Evolutionary conservation across 2,329 filamentous ascomycete genomes (phyloP), one percentile per base, ranked within the genome.

Genomic region (Colletotrichum sp.): DNA sequence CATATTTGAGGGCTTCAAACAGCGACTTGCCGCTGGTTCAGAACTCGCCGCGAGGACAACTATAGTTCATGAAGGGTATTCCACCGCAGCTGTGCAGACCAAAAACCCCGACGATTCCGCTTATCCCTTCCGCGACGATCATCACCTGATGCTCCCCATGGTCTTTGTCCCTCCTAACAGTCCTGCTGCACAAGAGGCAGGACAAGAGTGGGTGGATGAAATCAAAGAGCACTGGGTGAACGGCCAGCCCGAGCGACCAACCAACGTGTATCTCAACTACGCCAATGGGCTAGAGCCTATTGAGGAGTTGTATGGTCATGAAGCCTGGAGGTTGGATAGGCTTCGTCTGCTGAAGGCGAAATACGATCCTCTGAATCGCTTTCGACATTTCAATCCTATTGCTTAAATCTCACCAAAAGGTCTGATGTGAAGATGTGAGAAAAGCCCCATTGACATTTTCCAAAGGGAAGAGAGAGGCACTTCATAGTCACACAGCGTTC

Each of bases 1-100:
- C 9, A 66, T 66, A 28, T 66, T 48, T 13, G 39, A 66, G 6
- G 36, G 9, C 2, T 52, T 43, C 27, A 66, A 48, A 16, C 0
- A 30, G 62, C 36, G 36, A 18, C 8, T 66, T 25, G n/a, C 22
- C 16, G 16, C 16, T 10, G 25, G 43, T 28, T 39, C 62, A 10
- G 36, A 48, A 28, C 22, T 66, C 5, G 36, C 62, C 0, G 62
- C 27, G 4, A 36, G 61, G 8, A n/a, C 61, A 34, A n/a, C 48
- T 12, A 56, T 80, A 30, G 48, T 76, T 5, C 77, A 80, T 34
- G 80, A 82, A 43, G 80, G 80, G 22, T 82, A 82, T 69, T 68
- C 81, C 6, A 80, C 75, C 0, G 70, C 66, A 16, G 80, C 43
- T 4, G 71, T 77, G 7, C 58, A 73, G 36, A 64, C 55, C 13